Evolutionary conservation across 768 basidiomycete species (phyloP), one percentile per base, ranked within the genome.

Genomic region (Phlebiopsis gigantea): DNA sequence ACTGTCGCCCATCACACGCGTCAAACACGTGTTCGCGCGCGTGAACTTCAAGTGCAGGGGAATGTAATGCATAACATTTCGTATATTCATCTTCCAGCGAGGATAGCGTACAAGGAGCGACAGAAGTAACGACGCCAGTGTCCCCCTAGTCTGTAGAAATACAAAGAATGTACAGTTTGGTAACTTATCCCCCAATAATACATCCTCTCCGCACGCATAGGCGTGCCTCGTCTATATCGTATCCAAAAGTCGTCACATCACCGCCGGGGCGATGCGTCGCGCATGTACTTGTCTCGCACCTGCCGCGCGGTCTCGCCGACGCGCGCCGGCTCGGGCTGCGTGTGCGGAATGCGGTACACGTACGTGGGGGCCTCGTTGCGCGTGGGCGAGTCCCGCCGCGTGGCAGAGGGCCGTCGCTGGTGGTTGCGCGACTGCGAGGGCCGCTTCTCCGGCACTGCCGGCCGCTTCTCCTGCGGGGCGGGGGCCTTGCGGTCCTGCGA

Each of bases 211-310:
- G 34, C 34, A 39, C 31, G 48, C 24, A 19, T 24, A 10, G 17
- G 50, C 49, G 42, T 26, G 42, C 21, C 49, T 45, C 56, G 41
- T 57, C 56, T 57, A 57, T 9, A 25, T 47, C 45, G 31, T 30
- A 46, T 46, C 26, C 19, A 28, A 14, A 44, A 31, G 17, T 24
- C 25, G 9, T 29, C 29, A 19, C 62, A 55, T 78, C 73, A 75
- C 72, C 76, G 71, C 75, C 76, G 65, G 72, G 74, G 69, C 65
- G 77, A 75, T 45, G 75, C 74, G 56, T 71, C 69, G 57, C 73
- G 69, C 67, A 62, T 71, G 59, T 69, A 76, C 46, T 75, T 72
- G 62, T 72, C 75, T 4, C 55, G 62, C 55, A 63, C 41, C 44
- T 53, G 58, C 46, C 60, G 56, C 29, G 61, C 48, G 2, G 21